Evolutionary conservation across 1,139 yeast genomes (phyloP).

Genomic region (Suhomyces guaymorum): DNA sequence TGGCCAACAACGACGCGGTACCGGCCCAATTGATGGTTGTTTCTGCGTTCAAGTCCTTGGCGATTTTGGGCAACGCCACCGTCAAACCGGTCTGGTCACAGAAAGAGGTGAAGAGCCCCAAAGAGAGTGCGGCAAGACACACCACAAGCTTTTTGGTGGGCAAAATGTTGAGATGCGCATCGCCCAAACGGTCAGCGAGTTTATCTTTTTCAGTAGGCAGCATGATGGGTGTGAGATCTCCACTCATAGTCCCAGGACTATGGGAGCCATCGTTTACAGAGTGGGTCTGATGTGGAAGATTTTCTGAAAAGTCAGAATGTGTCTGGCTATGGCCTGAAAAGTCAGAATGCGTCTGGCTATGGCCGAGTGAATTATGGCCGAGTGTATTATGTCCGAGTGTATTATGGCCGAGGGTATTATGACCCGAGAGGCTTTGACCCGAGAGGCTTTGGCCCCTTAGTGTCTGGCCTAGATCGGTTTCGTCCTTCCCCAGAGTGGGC

Average conservation of each 20-base stretch:
- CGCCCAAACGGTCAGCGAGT: slow-evolving; percentile 27
- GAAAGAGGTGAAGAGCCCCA: slow-evolving; percentile 30
- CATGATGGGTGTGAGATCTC: slow-evolving; percentile 1
- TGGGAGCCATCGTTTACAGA: no score
- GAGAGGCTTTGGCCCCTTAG: no score
- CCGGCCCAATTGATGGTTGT: slow-evolving; percentile 54
- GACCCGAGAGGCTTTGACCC: no score
- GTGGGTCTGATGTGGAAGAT: no score
- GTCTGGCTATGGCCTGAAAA: no score
- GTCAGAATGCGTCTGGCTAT: no score
- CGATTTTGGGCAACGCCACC: slow-evolving; percentile 39
- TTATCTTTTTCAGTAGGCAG: slow-evolving; percentile 10
- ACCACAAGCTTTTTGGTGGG: slow-evolving; percentile 27
- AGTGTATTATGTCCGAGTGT: no score
- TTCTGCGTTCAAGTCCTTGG: slow-evolving; percentile 37
- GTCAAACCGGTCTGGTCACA: slow-evolving; percentile 49
- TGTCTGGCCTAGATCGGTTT: no score
- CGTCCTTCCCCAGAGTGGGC: no score
- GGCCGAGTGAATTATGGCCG: no score
- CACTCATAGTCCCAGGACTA: neutral
- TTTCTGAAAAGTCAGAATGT: no score
- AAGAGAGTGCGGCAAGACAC: slow-evolving; percentile 28
- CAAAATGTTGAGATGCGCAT: slow-evolving; percentile 31
- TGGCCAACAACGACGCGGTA: slow-evolving; percentile 48
- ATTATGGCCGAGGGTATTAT: no score